These are phyloP conservation scores for Lentinula edodes DNA, from an alignment of 768 basidiomycete genomes.

Conservation along the genomic window DNA sequence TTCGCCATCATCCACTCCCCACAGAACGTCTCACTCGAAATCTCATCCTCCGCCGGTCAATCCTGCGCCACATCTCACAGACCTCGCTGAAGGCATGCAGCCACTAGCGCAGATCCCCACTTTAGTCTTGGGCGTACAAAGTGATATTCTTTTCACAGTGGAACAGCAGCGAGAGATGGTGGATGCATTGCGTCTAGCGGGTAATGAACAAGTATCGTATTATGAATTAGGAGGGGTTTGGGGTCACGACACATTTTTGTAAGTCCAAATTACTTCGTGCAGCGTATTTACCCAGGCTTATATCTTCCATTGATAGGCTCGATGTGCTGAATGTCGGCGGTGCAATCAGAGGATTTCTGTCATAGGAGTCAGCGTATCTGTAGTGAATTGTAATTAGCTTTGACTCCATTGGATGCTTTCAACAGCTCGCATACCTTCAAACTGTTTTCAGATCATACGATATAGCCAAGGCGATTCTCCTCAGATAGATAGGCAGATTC, in stretches of 20 bases:
- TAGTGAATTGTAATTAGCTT: too few relatives aligned
- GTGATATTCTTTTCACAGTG: slow-evolving; percentile 93
- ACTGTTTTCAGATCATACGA: too few relatives aligned
- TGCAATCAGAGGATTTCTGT: slow-evolving; percentile 86
- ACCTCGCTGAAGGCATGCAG: slow-evolving; percentile 71
- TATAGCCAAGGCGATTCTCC: background rate
- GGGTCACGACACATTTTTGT: slow-evolving; percentile 98
- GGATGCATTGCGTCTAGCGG: slow-evolving; percentile 86
- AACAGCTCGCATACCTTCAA: too few relatives aligned
- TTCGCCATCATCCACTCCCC: slow-evolving; percentile 16
- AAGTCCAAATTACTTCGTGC: slow-evolving; percentile 26
- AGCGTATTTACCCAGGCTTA: background rate
- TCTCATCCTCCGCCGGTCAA: slow-evolving; percentile 69
- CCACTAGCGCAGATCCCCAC: slow-evolving; percentile 74
- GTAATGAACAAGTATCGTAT: slow-evolving; percentile 86
- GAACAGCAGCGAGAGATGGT: slow-evolving; percentile 96
- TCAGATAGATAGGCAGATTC: background rate
- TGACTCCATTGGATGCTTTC: too few relatives aligned
- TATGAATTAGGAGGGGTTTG: slow-evolving; percentile 99
- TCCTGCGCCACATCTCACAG: slow-evolving; percentile 68
- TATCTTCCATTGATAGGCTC: slow-evolving; percentile 36
- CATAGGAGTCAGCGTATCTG: slow-evolving; percentile 22
- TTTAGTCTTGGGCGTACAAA: slow-evolving; percentile 90
- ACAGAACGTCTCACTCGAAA: slow-evolving; percentile 52
- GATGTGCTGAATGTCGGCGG: slow-evolving; percentile 89